A percentile compares a stretch with the other conserved stretches of the same genome.
phyloP scores from a whole-genome alignment of 371 early-diverging fungal species.

The Mucor mucedo region DNA sequence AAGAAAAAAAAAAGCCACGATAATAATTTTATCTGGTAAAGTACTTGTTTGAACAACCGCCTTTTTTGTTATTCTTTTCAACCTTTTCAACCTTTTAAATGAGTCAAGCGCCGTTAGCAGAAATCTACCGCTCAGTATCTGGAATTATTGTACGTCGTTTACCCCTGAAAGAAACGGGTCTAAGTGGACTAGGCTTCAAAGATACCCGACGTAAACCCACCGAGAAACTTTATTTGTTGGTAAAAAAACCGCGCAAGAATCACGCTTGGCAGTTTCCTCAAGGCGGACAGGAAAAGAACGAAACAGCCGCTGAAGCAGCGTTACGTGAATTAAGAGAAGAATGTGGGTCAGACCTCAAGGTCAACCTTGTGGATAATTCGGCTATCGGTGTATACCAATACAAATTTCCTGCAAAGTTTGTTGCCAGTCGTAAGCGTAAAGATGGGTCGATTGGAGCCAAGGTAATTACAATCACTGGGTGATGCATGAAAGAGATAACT shows the following conservation, averaged over 20 bases:
- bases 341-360: slow-evolving; percentile 76
- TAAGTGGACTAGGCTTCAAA: not conserved
- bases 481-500: not conserved
- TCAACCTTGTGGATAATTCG: slow-evolving; percentile 70
- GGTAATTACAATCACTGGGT: slow-evolving; percentile 13
- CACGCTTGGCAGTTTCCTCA: slow-evolving; percentile 83
- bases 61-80: not conserved
- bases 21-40: too few species aligned
- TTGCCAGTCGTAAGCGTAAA: slow-evolving; percentile 10
- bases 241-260: slow-evolving; percentile 63
- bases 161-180: not conserved
- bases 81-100: not conserved
- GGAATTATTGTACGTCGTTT: slow-evolving; percentile 23
- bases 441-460: slow-evolving; percentile 37
- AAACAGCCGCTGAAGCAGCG: slow-evolving; percentile 77
- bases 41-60: not conserved
- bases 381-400: slow-evolving; percentile 73
- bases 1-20: not conserved
- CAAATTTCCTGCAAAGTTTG: slow-evolving; percentile 47
- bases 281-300: slow-evolving; percentile 66
- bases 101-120: slow-evolving; percentile 14
- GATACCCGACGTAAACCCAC: slow-evolving; percentile 22
- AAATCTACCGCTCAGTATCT: slow-evolving; percentile 28
- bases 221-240: slow-evolving; percentile 69
- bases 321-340: slow-evolving; percentile 69